Percentiles rank a stretch among this genome's conserved stretches.
These are phyloP conservation scores for Beauveria scarabaeidicola DNA, from an alignment of 2,329 filamentous ascomycete genomes.

Conservation along the genomic window DNA sequence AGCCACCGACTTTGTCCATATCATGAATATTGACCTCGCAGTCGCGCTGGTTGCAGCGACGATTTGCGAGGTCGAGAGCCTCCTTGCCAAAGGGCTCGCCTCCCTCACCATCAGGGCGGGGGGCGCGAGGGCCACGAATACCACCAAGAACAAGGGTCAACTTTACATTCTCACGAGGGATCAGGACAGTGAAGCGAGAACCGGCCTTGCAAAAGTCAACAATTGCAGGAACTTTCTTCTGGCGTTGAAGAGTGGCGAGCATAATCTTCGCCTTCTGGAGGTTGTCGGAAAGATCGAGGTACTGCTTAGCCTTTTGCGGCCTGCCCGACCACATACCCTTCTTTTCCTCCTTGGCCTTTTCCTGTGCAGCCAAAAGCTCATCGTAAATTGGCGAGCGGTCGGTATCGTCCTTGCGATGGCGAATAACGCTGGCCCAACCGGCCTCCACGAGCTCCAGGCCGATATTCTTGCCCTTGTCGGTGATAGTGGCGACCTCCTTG, in stretches of 20 bases:
- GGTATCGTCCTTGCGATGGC: conserved; percentile 88
- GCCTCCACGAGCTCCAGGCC: conserved; percentile 80
- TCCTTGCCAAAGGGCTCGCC: conserved; percentile 94
- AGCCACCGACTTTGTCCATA: conserved; percentile 92
- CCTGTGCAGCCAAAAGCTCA: conserved; percentile 71
- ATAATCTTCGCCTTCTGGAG: conserved; percentile 94
- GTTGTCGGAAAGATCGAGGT: conserved; percentile 83
- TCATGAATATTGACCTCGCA: conserved; percentile 93
- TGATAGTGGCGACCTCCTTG: conserved; percentile 86
- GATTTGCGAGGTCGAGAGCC: conserved; percentile 83
- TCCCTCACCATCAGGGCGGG: conserved; percentile 63
- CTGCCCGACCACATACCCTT: conserved; percentile 96
- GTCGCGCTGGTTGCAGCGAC: conserved; percentile 84
- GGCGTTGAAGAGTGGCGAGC: conserved; percentile 74
- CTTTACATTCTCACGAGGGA: conserved; percentile 89
- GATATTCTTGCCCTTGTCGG: conserved; percentile 77
- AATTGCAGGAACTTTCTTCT: conserved; percentile 85
- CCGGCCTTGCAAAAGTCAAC: conserved; percentile 98
- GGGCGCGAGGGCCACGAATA: conserved; percentile 82
- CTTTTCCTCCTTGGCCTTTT: conserved; percentile 73
- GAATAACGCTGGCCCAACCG: conserved; percentile 87
- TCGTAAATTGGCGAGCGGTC: conserved; percentile 94
- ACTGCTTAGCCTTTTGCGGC: conserved; percentile 71
- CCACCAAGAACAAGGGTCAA: conserved; percentile 90
- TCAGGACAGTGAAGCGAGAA: conserved; percentile 82